These are phyloP conservation scores for Aspergillus thermomutatus DNA, from an alignment of 2,329 filamentous ascomycete species.

Conservation along the genomic window DNA sequence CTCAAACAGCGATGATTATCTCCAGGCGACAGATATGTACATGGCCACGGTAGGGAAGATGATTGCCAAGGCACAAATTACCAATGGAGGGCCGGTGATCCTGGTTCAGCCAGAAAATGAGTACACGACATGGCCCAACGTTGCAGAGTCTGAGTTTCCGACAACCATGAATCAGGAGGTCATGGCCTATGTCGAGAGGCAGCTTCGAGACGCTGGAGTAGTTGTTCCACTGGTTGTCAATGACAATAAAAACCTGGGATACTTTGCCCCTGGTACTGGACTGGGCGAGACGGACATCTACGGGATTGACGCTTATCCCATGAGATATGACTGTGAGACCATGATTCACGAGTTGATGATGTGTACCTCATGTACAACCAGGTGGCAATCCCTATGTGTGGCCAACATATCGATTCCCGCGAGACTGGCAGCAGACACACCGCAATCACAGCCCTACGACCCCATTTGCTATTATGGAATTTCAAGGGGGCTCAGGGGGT, in stretches of 20 bases:
- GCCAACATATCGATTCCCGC: constrained; percentile 9
- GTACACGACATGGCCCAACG: constrained; percentile 66
- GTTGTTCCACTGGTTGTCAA: constrained; percentile 74
- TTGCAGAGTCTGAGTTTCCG: constrained; percentile 13
- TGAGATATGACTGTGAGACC: constrained; percentile 37
- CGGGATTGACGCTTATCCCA: constrained; percentile 64
- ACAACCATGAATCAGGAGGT: constrained; percentile 45
- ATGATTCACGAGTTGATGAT: not conserved
- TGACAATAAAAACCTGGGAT: constrained; percentile 58
- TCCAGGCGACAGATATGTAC: constrained; percentile 67
- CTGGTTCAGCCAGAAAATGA: constrained; percentile 81
- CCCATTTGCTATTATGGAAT: constrained; percentile 60
- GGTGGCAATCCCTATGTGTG: not conserved
- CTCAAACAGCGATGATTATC: constrained; percentile 59
- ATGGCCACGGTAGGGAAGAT: constrained; percentile 59
- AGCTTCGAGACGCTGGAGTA: constrained; percentile 65
- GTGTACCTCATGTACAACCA: not conserved
- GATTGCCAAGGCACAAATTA: constrained; percentile 75
- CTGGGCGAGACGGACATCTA: constrained; percentile 61
- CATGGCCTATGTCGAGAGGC: constrained; percentile 67
- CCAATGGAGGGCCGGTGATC: constrained; percentile 76
- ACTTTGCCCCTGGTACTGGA: constrained; percentile 63
- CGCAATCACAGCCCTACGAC: constrained; percentile 61
- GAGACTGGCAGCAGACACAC: constrained; percentile 45
- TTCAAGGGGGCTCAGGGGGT: constrained; percentile 71